These are phyloP conservation scores for Fusarium ramigenum DNA, from an alignment of 2,329 filamentous ascomycete genomes.

Conservation along the genomic window DNA sequence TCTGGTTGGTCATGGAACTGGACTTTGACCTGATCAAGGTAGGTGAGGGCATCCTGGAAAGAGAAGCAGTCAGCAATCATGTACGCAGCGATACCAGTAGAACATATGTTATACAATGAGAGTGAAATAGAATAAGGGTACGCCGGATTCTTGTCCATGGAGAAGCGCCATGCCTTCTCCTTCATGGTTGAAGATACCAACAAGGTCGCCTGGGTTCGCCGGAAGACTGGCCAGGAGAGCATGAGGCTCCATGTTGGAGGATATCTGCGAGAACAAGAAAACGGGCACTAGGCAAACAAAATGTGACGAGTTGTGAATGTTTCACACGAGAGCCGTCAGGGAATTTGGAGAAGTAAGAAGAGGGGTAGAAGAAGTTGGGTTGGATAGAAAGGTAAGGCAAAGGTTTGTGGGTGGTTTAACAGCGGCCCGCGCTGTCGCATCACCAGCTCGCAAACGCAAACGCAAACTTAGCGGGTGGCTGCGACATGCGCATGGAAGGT, in stretches of 20 bases:
- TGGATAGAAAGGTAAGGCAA: not conserved
- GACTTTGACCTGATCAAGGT: conserved; percentile 97
- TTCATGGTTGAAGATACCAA: conserved; percentile 35
- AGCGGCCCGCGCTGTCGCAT: conserved; percentile 17
- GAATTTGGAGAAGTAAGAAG: not conserved
- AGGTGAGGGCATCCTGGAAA: conserved; percentile 79
- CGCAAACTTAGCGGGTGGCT: conserved; percentile 20
- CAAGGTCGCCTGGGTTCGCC: conserved; percentile 27
- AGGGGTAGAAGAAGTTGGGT: not conserved
- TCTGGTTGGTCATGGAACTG: conserved; percentile 97
- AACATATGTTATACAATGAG: conserved; percentile 38
- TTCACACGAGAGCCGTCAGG: not conserved
- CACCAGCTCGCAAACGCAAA: conserved; percentile 25
- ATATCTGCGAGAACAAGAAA: conserved; percentile 3
- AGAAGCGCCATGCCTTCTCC: conserved; percentile 36
- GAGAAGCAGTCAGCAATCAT: conserved; percentile 18
- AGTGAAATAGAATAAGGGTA: conserved; percentile 36
- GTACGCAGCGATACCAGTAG: not conserved
- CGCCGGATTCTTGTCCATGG: conserved; percentile 26
- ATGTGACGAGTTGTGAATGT: not conserved
- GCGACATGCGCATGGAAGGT: conserved; percentile 20
- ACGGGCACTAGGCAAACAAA: not conserved
- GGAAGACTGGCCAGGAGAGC: conserved; percentile 8
- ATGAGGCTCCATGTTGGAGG: conserved; percentile 14
- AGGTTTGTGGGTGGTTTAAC: conserved; percentile 26